Base-by-base conservation (phyloP, 345 rosid genomes). In the Euclidium syriacum region DNA sequence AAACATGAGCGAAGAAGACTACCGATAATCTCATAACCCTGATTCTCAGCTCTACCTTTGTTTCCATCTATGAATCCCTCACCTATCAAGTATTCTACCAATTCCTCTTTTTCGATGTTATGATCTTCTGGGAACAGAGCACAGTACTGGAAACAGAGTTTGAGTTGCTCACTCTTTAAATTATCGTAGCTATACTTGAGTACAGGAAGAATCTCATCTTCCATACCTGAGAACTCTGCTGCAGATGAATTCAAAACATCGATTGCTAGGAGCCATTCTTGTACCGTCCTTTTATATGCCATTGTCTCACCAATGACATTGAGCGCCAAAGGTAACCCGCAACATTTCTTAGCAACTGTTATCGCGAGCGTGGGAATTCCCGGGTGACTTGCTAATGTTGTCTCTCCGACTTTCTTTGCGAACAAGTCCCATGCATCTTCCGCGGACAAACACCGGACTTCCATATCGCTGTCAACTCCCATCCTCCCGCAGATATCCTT, bases 61-160 rank as follows among this genome's bases (percentile, higher is more conserved):
- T n/a, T n/a, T n/a, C n/a, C n/a, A n/a, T n/a, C n/a, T n/a, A 73
- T 9, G 26, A 75, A 10, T 14, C 73, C 77, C 63, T 78, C 78
- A 2, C 29, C 58, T 3, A 56, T 27, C 78, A 8, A 47, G n/a
- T n/a, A 19, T 6, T 20, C 26, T n/a, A 47, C 20, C 22, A 47
- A 26, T 3, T 47, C 25, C 2, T 47, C 30, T 47, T 47, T 47
- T 1, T 5, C 4, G 7, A 47, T 47, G 5, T 8, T 18, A 47
- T 18, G 5, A 23, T 47, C 52, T 47, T 18, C 52, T 5, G 52
- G 52, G 17, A 44, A 44, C 17, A 44, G 17, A 14, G 51, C 18
- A 17, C 51, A 44, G 23, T 44, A 44, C 10, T n/a, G 10, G 3
- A 44, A 17, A 5, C 50, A 44, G 3, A 22, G 2, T 10, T 17